Percentiles rank a stretch among this genome's conserved stretches.
Evolutionary conservation across 1,284 basidiomycete genomes (phyloP).

Genomic region (Rhodotorula sp.): DNA sequence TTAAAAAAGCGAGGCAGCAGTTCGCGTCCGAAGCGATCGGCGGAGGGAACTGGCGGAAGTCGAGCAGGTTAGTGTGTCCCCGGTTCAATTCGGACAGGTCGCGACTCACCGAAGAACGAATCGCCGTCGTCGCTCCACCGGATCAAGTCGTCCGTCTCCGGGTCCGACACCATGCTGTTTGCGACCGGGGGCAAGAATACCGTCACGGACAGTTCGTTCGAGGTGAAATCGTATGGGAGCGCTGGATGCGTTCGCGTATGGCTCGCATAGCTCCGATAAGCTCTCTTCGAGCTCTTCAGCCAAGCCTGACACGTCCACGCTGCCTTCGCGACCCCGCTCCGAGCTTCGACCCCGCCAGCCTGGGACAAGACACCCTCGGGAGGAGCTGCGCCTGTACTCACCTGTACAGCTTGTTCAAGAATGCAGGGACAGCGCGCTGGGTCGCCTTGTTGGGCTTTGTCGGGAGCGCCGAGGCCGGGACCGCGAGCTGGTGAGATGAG

Average conservation of each 20-base stretch:
- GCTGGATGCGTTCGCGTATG: background rate
- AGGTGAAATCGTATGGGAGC: background rate
- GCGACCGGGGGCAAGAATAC: slow-evolving; percentile 12
- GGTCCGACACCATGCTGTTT: slow-evolving; percentile 84
- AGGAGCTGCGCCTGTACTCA: slow-evolving; percentile 51
- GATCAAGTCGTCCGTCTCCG: slow-evolving; percentile 76
- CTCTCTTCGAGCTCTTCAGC: background rate
- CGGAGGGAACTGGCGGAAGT: slow-evolving; percentile 71
- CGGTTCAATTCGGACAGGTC: background rate
- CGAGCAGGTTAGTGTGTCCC: background rate
- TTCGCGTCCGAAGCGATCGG: slow-evolving; percentile 87
- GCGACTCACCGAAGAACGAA: slow-evolving; percentile 77
- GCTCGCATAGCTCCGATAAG: too few relatives aligned
- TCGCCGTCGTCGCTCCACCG: slow-evolving; percentile 86
- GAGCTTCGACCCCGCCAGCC: background rate
- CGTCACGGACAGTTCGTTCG: background rate
- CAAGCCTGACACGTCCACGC: background rate
- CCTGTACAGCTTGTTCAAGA: slow-evolving; percentile 90
- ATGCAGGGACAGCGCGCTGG: slow-evolving; percentile 63
- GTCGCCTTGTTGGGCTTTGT: slow-evolving; percentile 38
- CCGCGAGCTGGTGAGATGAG: background rate
- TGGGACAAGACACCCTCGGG: background rate
- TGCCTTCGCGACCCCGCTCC: background rate
- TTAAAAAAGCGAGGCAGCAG: slow-evolving; percentile 93
- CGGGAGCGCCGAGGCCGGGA: background rate